Percentiles rank a stretch among this genome's conserved stretches.
These are phyloP conservation scores for Gentiana straminea DNA, from an alignment of 257 asterid species.

Conservation along the genomic window DNA sequence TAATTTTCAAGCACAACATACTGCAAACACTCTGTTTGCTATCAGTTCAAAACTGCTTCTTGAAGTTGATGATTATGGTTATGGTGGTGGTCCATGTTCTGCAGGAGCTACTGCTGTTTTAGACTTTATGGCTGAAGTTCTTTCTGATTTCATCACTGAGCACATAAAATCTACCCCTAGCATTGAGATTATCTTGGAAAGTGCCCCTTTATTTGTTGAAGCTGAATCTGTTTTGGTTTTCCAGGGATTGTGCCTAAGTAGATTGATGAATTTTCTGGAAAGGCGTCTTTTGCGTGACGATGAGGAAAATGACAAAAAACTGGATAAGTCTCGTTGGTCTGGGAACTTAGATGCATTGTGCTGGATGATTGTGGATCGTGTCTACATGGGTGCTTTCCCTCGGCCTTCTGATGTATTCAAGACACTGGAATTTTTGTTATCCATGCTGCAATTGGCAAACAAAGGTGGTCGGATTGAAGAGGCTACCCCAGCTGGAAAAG, in stretches of 20 bases:
- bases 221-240: conserved; percentile 85
- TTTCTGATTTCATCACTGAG: conserved; percentile 75
- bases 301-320: conserved; percentile 83
- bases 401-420: conserved; percentile 77
- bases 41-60: conserved; percentile 66
- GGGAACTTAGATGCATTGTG: conserved; percentile 77
- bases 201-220: conserved; percentile 73
- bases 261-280: conserved; percentile 93
- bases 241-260: conserved; percentile 86
- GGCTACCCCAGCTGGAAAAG: conserved; percentile 67
- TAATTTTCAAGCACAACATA: conserved; percentile 44
- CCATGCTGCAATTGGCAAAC: conserved; percentile 96
- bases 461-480: conserved; percentile 97
- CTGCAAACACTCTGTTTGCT: conserved; percentile 34
- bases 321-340: conserved; percentile 85
- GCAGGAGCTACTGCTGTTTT: conserved; percentile 92
- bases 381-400: conserved; percentile 93
- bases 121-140: conserved; percentile 90
- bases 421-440: conserved; percentile 85
- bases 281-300: conserved; percentile 92
- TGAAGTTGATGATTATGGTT: conserved; percentile 92
- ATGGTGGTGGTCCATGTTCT: conserved; percentile 99
- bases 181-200: conserved; percentile 69
- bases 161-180: conserved; percentile 64
- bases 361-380: conserved; percentile 92